Evolutionary conservation across 139 green algal species (phyloP), one percentile per base, ranked within the genome.

Genomic region (Micractinium conductrix): DNA sequence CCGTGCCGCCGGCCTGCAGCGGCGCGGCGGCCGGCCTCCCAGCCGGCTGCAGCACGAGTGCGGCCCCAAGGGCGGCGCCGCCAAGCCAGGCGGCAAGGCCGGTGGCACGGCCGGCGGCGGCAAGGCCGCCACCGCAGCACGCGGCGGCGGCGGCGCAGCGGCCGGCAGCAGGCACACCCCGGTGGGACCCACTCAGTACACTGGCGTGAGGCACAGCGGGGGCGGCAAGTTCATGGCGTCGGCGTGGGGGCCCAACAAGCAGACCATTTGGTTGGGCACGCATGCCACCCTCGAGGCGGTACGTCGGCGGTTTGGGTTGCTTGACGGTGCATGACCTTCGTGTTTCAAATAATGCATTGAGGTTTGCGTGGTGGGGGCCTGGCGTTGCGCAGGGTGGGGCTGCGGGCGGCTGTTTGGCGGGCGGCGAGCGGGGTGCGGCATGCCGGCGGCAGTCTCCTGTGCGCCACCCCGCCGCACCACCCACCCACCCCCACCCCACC

Each of bases 251-350:
- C 33, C 5, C 22, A 35, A 4, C 50, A 35, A 26, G 50, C 74
- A 81, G 50, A 24, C n/a, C n/a, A n/a, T 81, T 2, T 81, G 74
- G 74, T 50, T 81, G 74, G 74, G 74, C 4, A 70, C 74, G 22
- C 69, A 69, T 10, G 0, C 8, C 38, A 53, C 50, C 0, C 16
- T 9, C 12, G 48, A 67, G 35, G 35, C 48, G 74, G 74, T 81
- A 35, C 16, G 26, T 50, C 10, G 16, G 16, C 2, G 16, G 69
- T 14, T 55, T 43, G 38, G 3, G 4, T n/a, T 42, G n/a, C 67
- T 42, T 17, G 37, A 44, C 33, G 26, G 33, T 26, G n/a, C n/a
- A n/a, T n/a, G n/a, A n/a, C n/a, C n/a, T n/a, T n/a, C n/a, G n/a
- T n/a, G n/a, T n/a, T n/a, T n/a, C n/a, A n/a, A n/a, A 19, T 67